A percentile compares a stretch with the other conserved stretches of the same genome.
These are phyloP conservation scores for Scytalidium lignicola DNA, from an alignment of 2,329 filamentous ascomycete species.

Conservation along the genomic window DNA sequence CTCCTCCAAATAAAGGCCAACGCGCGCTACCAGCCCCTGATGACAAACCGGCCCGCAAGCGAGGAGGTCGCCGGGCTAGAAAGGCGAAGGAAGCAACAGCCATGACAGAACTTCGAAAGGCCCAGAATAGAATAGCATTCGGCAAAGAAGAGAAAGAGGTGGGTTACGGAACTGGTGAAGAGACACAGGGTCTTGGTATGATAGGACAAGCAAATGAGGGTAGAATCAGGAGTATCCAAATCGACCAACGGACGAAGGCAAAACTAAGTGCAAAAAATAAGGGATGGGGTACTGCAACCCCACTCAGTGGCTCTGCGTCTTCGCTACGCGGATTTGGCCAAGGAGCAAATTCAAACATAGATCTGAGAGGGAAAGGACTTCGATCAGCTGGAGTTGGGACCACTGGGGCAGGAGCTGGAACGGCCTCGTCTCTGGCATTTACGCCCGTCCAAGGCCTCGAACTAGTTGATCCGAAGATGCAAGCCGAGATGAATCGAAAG, in stretches of 20 bases:
- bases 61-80: conserved; percentile 80
- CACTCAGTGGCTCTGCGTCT: conserved; percentile 64
- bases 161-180: conserved; percentile 81
- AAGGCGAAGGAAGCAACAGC: conserved; percentile 96
- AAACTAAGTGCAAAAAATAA: conserved; percentile 94
- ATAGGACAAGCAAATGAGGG: conserved; percentile 85
- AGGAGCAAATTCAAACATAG: conserved; percentile 55
- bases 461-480: conserved; percentile 87
- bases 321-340: conserved; percentile 76
- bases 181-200: conserved; percentile 88
- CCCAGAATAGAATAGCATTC: conserved; percentile 93
- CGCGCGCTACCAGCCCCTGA: conserved; percentile 11
- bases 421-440: conserved; percentile 83
- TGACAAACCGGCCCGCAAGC: conserved; percentile 63
- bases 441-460: conserved; percentile 93
- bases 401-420: conserved; percentile 61
- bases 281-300: conserved; percentile 76
- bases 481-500: conserved; percentile 83
- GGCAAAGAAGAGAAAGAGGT: conserved; percentile 93
- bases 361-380: conserved; percentile 66
- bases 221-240: conserved; percentile 79
- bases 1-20: conserved; percentile 63
- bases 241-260: conserved; percentile 88
- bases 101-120: conserved; percentile 94
- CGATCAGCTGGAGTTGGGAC: conserved; percentile 77